Percentiles rank a stretch among this genome's conserved stretches.
Conservation (phyloP, 257 asterid species). For the Penstemon davidsonii region DNA sequence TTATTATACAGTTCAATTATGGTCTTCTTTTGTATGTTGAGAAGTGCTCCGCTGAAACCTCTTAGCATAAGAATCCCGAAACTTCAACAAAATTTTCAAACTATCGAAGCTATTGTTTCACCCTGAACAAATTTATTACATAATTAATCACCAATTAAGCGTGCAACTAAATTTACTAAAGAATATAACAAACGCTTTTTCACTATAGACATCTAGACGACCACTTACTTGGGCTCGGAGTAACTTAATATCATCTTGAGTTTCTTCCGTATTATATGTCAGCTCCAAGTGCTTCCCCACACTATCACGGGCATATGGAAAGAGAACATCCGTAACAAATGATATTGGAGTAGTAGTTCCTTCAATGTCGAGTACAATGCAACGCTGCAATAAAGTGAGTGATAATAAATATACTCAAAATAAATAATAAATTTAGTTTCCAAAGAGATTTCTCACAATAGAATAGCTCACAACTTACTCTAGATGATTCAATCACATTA, state of each 20-base stretch:
- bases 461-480: slow-evolving; percentile 45
- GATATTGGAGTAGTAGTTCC: slow-evolving; percentile 98
- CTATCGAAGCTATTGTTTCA: too few relatives aligned
- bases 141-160: too few relatives aligned
- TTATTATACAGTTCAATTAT: too few relatives aligned
- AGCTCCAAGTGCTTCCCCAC: slow-evolving; percentile 87
- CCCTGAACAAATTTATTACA: too few relatives aligned
- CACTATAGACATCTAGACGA: background rate
- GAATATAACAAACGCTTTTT: background rate
- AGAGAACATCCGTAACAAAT: slow-evolving; percentile 84
- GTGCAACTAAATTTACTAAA: background rate
- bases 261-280: slow-evolving; percentile 75
- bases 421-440: background rate
- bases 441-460: slow-evolving; percentile 13
- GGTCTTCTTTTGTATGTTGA: too few relatives aligned
- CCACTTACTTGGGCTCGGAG: slow-evolving; percentile 74
- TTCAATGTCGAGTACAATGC: slow-evolving; percentile 94
- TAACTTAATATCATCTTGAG: slow-evolving; percentile 81
- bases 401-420: slow-evolving; percentile 11
- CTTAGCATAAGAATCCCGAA: too few relatives aligned
- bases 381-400: slow-evolving; percentile 44
- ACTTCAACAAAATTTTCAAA: too few relatives aligned
- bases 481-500: slow-evolving; percentile 46
- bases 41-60: too few relatives aligned
- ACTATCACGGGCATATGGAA: slow-evolving; percentile 88